Percentiles rank a stretch among this genome's conserved stretches.
These are phyloP conservation scores for Mucuna pruriens DNA, from an alignment of 306 rosid genomes.

Conservation along the genomic window DNA sequence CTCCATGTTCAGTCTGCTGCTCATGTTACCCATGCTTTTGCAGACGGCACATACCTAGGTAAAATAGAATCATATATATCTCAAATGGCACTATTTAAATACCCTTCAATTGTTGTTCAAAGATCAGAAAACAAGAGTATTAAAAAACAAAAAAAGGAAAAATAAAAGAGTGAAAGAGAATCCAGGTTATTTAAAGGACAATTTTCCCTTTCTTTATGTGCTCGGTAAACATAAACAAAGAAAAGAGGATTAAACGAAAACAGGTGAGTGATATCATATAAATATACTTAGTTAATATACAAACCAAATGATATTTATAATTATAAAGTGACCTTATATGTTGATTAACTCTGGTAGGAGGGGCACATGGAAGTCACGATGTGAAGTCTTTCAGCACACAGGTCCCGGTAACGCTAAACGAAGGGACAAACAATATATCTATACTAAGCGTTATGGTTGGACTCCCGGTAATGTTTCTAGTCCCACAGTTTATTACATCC, in stretches of 20 bases:
- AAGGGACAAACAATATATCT: slow-evolving; percentile 63
- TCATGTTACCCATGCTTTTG: slow-evolving; percentile 61
- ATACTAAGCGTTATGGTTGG: slow-evolving; percentile 70
- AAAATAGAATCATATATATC: neutral
- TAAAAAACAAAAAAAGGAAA: neutral
- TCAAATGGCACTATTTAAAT: neutral
- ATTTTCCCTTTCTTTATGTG: neutral
- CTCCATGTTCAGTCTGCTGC: slow-evolving; percentile 54
- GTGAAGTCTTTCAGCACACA: slow-evolving; percentile 46
- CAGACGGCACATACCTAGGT: slow-evolving; percentile 51
- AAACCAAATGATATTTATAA: neutral
- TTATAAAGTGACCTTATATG: neutral
- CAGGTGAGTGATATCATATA: neutral
- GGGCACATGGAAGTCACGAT: slow-evolving; percentile 59
- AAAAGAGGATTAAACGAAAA: neutral
- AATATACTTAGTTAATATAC: neutral
- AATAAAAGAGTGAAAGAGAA: neutral
- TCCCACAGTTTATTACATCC: too few relatives aligned
- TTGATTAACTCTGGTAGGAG: slow-evolving; percentile 42
- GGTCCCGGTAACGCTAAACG: slow-evolving; percentile 37
- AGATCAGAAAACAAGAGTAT: neutral
- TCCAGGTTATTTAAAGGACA: neutral
- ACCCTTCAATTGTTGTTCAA: neutral
- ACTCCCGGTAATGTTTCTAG: slow-evolving; percentile 51
- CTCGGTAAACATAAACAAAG: neutral